Conservation (phyloP, 441 rosid genomes). For the Omphalea diandra region DNA sequence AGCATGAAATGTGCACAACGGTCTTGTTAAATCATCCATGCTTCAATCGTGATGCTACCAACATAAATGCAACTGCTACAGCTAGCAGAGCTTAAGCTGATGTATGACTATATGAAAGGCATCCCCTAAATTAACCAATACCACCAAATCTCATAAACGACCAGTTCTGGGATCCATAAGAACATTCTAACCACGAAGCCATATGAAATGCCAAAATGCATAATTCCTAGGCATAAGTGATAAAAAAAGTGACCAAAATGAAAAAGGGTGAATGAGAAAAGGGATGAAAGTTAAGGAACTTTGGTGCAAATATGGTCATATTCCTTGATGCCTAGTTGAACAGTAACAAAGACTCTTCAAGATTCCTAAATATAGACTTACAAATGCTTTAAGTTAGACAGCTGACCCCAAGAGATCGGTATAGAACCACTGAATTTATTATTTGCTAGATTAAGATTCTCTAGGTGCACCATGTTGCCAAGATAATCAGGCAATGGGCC, state of each 20-base stretch:
- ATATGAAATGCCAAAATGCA: not conserved
- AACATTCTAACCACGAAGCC: not conserved
- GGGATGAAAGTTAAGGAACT: not conserved
- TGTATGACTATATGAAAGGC: not conserved
- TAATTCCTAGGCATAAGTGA: not conserved
- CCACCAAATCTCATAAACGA: not conserved
- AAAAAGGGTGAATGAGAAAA: not conserved
- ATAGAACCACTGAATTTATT: conserved; percentile 78
- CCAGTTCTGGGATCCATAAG: not conserved
- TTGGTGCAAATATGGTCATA: not conserved
- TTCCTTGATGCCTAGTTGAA: not conserved
- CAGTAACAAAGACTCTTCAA: conserved; percentile 1
- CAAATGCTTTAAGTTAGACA: conserved; percentile 70
- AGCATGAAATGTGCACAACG: not conserved
- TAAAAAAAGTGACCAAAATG: not conserved
- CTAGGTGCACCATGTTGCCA: conserved; percentile 54
- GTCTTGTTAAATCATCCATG: not conserved
- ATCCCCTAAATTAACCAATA: not conserved
- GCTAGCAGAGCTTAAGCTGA: not conserved
- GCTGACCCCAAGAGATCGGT: conserved; percentile 64
- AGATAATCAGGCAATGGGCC: conserved; percentile 73
- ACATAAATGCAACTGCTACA: not conserved
- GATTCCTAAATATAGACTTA: conserved; percentile 32
- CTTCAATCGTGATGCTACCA: not conserved
- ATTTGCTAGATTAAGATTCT: conserved; percentile 70